phyloP scores from a whole-genome alignment of 176 grass and related monocot genomes.

The Paspalum vaginatum region DNA sequence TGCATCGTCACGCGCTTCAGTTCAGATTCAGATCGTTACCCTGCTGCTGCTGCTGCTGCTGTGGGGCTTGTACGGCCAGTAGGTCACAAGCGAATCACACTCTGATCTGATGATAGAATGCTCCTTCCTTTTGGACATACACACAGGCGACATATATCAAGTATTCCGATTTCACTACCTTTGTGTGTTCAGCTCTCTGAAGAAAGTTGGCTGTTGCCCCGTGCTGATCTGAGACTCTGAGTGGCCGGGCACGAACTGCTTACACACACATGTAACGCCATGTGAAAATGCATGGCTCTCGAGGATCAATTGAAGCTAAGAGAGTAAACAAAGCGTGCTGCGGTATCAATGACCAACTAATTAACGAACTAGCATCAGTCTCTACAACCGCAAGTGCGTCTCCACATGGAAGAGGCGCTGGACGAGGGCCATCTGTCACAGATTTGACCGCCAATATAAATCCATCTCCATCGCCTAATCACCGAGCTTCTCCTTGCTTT shows the following conservation, averaged over 20 bases:
- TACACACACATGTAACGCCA: too few relatives aligned
- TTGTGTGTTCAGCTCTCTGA: too few relatives aligned
- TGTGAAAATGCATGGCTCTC: too few relatives aligned
- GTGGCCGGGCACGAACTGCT: too few relatives aligned
- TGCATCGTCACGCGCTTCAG: too few relatives aligned
- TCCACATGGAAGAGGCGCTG: constrained; percentile 39
- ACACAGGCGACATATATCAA: too few relatives aligned
- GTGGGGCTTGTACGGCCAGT: constrained; percentile 19
- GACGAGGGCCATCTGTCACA: constrained; percentile 47
- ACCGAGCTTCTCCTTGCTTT: not conserved
- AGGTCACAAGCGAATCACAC: constrained; percentile 4
- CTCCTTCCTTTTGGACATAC: not conserved
- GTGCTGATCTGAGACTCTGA: too few relatives aligned
- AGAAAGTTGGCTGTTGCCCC: too few relatives aligned
- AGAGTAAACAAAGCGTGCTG: constrained; percentile 4
- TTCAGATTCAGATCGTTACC: constrained; percentile 38
- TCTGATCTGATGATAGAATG: not conserved
- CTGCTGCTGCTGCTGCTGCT: too few relatives aligned
- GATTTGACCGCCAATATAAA: not conserved
- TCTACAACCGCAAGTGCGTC: not conserved
- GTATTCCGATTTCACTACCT: too few relatives aligned
- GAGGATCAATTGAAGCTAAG: too few relatives aligned
- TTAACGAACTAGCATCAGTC: too few relatives aligned
- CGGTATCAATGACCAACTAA: not conserved
- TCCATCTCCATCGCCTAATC: not conserved